Evolutionary conservation across 805 yeast genomes (phyloP).

Genomic region (Torulaspora franciscae): DNA sequence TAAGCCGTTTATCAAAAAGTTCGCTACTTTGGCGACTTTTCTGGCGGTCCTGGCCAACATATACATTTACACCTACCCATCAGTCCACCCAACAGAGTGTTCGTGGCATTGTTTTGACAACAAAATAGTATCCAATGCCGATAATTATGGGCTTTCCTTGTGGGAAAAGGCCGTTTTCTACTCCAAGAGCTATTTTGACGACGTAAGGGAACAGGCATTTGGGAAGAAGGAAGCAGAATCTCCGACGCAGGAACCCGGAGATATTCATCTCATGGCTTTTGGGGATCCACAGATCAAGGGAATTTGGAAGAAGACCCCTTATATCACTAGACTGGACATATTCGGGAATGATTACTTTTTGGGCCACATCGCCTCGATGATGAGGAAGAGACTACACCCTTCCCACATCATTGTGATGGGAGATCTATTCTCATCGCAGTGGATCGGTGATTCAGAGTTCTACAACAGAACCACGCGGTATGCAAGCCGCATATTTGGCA

Average conservation of each 20-base stretch:
- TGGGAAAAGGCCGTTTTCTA: constrained; percentile 27
- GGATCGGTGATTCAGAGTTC: constrained; percentile 88
- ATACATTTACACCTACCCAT: constrained; percentile 74
- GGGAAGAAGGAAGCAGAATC: constrained; percentile 3
- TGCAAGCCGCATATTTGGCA: constrained; percentile 64
- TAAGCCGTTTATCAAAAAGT: constrained; percentile 18
- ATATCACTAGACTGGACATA: constrained; percentile 72
- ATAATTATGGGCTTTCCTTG: constrained; percentile 4
- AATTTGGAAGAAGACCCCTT: constrained; percentile 63
- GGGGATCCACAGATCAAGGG: constrained; percentile 99
- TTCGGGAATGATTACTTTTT: constrained; percentile 85
- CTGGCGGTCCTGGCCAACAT: constrained; percentile 48
- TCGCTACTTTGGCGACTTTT: constrained; percentile 24
- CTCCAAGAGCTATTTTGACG: constrained; percentile 29
- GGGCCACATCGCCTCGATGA: constrained; percentile 71
- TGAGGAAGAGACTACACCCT: constrained; percentile 64
- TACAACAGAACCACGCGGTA: constrained; percentile 72
- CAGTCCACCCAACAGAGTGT: constrained; percentile 49
- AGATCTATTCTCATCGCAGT: constrained; percentile 87
- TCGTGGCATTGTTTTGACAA: constrained; percentile 47
- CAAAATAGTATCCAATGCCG: constrained; percentile 4
- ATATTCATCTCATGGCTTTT: constrained; percentile 68
- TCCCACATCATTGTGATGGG: constrained; percentile 87
- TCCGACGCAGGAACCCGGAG: constrained; percentile 30
- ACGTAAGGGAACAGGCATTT: constrained; percentile 23